phyloP scores from a whole-genome alignment of 441 rosid genomes.

The Jatropha multifida region DNA sequence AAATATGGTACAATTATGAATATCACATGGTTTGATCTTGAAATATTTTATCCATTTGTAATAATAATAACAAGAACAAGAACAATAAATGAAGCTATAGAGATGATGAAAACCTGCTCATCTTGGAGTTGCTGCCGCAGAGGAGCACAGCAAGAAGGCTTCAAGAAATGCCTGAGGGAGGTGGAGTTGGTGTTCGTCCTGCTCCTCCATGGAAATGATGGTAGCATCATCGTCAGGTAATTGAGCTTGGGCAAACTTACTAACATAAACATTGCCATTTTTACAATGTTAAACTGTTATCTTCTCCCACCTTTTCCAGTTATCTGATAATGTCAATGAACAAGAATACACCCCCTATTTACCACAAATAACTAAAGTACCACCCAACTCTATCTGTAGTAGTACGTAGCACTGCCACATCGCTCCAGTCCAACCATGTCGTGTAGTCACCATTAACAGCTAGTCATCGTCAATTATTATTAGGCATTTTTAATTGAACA shows the following conservation, averaged over 20 bases:
- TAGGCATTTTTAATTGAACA: no score
- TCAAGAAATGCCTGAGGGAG: slow-evolving; percentile 18
- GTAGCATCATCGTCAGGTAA: neutral
- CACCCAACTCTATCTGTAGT: slow-evolving; percentile 9
- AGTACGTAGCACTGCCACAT: no score
- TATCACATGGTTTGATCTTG: neutral
- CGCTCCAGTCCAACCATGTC: no score
- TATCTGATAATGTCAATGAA: neutral
- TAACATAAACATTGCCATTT: slow-evolving; percentile 26
- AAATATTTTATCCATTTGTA: neutral
- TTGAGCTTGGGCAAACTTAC: slow-evolving; percentile 20
- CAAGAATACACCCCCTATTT: neutral
- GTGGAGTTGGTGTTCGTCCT: neutral
- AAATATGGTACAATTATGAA: neutral
- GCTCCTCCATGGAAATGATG: slow-evolving; percentile 8
- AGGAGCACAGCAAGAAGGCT: slow-evolving; percentile 48
- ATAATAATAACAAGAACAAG: neutral
- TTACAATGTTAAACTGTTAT: neutral
- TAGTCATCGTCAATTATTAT: no score
- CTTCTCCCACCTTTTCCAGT: neutral
- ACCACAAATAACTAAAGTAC: slow-evolving; percentile 26
- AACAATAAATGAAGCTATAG: neutral
- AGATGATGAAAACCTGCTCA: slow-evolving; percentile 33
- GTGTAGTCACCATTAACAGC: no score
- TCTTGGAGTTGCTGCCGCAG: slow-evolving; percentile 38